phyloP scores from a whole-genome alignment of 495 filamentous ascomycete genomes.

The Tuber borchii region DNA sequence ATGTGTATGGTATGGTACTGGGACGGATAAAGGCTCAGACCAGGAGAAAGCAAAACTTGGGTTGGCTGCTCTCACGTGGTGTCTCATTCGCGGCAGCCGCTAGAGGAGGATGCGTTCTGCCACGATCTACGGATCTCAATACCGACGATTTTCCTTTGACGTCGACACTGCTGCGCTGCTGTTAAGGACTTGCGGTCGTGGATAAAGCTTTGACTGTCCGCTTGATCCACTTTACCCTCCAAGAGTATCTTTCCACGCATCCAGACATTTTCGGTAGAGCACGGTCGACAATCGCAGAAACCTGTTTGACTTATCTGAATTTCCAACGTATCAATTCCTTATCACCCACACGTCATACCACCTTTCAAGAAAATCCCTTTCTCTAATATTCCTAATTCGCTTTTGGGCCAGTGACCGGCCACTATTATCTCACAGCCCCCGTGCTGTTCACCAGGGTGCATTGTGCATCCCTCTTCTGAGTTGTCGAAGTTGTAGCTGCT shows the following conservation, averaged over 20 bases:
- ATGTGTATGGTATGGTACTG: neutral
- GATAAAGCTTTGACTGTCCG: neutral
- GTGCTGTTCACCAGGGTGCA: neutral
- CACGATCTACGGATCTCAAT: neutral
- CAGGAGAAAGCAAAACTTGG: neutral
- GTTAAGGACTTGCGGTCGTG: neutral
- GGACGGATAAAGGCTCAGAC: neutral
- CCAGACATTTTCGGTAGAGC: neutral
- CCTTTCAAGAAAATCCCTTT: neutral
- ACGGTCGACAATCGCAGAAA: neutral
- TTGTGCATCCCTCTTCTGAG: neutral
- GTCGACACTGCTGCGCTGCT: neutral
- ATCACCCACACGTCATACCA: neutral
- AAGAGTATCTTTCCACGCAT: slow-evolving; percentile 1
- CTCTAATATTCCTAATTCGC: neutral
- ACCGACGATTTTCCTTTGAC: neutral
- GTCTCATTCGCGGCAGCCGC: neutral
- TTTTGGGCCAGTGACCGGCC: neutral
- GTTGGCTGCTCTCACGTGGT: neutral
- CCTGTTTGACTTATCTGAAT: slow-evolving; percentile 4
- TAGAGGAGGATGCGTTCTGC: neutral
- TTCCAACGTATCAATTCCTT: neutral
- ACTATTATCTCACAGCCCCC: neutral
- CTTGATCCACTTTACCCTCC: neutral
- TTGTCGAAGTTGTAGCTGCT: neutral